Evolutionary conservation across 331 rosid species (phyloP).

Genomic region (Pyracantha coccinea): DNA sequence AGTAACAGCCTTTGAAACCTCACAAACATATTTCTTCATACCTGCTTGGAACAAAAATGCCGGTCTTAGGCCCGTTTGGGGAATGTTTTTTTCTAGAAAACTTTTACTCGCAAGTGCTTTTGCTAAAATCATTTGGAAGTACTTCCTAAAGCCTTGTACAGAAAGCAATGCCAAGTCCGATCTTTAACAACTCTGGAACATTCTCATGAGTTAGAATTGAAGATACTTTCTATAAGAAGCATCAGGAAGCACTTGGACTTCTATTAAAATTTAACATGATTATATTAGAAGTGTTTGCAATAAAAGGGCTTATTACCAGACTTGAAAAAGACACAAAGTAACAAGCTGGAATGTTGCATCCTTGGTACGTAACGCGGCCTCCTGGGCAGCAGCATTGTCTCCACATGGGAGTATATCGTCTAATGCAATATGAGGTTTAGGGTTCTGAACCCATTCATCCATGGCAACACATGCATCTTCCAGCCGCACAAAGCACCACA

Average conservation of each 20-base stretch:
- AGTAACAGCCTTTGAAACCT: neutral
- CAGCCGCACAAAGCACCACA: constrained; percentile 20
- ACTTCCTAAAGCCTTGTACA: neutral
- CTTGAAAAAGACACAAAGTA: neutral
- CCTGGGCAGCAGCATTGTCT: constrained; percentile 22
- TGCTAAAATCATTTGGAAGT: too few relatives aligned
- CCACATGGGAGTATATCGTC: constrained; percentile 50
- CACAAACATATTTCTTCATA: neutral
- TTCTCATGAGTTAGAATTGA: neutral
- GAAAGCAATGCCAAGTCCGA: neutral
- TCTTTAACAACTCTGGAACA: neutral
- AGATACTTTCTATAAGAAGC: neutral
- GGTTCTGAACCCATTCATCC: constrained; percentile 45
- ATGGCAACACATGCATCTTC: constrained; percentile 44
- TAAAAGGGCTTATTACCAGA: neutral
- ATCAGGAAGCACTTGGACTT: neutral
- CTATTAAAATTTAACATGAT: neutral
- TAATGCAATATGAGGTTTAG: constrained; percentile 34
- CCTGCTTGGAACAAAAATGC: neutral
- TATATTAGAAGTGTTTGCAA: neutral
- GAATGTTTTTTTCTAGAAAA: neutral
- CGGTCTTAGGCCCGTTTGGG: neutral
- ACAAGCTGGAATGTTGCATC: constrained; percentile 12
- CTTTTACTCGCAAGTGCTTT: neutral
- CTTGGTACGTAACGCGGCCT: constrained; percentile 14